phyloP scores from a whole-genome alignment of 805 yeast genomes.

The Naumovozyma dairenensis region DNA sequence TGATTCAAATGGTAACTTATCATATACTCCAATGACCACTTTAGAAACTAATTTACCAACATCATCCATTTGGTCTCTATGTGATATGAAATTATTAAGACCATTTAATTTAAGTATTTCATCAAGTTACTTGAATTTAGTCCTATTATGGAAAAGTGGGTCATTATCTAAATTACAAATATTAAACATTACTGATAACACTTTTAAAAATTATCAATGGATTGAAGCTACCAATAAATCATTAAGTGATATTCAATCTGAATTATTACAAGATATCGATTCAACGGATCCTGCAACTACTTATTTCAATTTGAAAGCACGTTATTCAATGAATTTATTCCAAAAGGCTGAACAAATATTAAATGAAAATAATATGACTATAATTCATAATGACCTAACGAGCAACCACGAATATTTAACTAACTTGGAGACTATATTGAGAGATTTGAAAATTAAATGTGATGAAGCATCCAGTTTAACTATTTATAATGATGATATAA shows the following conservation, averaged over 20 bases:
- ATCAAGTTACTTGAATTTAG: constrained; percentile 26
- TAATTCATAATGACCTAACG: constrained; percentile 20
- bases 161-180: constrained; percentile 39
- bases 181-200: constrained; percentile 24
- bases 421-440: constrained; percentile 60
- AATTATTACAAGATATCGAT: constrained; percentile 32
- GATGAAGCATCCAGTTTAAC: constrained; percentile 50
- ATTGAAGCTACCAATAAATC: constrained; percentile 21
- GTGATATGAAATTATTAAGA: constrained; percentile 20
- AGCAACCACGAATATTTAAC: constrained; percentile 44
- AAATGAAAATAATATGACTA: constrained; percentile 16
- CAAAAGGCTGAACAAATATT: constrained; percentile 34
- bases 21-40: constrained; percentile 6
- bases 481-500: constrained; percentile 27
- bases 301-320: constrained; percentile 40
- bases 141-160: constrained; percentile 57
- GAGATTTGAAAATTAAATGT: constrained; percentile 52
- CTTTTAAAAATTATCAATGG: constrained; percentile 18
- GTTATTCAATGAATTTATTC: constrained; percentile 44
- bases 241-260: constrained; percentile 27
- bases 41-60: constrained; percentile 23
- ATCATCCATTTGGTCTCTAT: constrained; percentile 25
- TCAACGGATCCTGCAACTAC: constrained; percentile 28
- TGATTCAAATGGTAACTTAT: constrained; percentile 9
- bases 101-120: constrained; percentile 16